Evolutionary conservation across 768 basidiomycete species (phyloP).

Genomic region (Leucocoprinus sp.): DNA sequence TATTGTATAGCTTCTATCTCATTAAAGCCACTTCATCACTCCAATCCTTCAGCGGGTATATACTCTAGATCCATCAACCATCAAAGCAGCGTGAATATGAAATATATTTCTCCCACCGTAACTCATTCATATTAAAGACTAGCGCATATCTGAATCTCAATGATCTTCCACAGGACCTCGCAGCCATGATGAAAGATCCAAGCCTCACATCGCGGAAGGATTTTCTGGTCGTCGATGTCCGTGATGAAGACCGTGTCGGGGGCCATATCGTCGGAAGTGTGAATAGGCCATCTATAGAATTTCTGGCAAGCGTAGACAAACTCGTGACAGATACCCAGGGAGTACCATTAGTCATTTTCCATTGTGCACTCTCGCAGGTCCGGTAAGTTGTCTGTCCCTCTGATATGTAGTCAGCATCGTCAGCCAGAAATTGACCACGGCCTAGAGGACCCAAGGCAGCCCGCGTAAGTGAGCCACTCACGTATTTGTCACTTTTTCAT

Average conservation of each 20-base stretch:
- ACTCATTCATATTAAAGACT: background rate
- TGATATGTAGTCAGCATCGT: constrained; percentile 7
- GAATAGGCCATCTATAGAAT: constrained; percentile 55
- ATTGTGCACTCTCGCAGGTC: constrained; percentile 69
- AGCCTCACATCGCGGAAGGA: constrained; percentile 49
- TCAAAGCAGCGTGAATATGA: constrained; percentile 12
- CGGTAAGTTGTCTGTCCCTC: constrained; percentile 43
- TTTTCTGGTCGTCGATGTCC: constrained; percentile 74
- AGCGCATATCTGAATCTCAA: background rate
- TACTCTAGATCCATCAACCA: background rate
- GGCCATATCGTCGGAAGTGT: constrained; percentile 67
- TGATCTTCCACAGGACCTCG: constrained; percentile 48
- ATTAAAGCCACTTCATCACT: background rate
- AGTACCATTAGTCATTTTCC: constrained; percentile 62
- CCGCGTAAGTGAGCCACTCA: constrained; percentile 33
- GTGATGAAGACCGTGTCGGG: constrained; percentile 74
- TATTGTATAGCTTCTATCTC: background rate
- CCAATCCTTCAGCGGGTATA: background rate
- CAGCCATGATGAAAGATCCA: constrained; percentile 56
- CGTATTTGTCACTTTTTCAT: background rate
- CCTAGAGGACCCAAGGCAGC: constrained; percentile 73
- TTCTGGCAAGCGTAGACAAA: constrained; percentile 46
- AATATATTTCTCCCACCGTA: constrained; percentile 21
- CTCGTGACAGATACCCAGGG: constrained; percentile 55
- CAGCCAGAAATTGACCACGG: background rate